Conservation (phyloP, 2,329 filamentous ascomycete genomes). For the Keithomyces neogunnii region DNA sequence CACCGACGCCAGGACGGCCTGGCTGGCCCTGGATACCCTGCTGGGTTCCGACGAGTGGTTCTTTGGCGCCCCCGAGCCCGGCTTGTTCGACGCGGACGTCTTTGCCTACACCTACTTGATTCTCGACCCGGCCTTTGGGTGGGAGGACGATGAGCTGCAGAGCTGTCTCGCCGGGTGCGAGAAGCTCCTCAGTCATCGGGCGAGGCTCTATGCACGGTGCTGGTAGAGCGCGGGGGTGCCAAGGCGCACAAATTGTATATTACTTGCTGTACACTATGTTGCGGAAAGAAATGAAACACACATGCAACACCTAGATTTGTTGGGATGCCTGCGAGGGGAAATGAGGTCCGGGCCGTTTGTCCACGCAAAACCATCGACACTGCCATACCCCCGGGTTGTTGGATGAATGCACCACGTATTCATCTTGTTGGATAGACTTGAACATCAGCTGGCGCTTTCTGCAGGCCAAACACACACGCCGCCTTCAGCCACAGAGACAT, state of each 20-base stretch:
- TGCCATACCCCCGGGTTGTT: too few species aligned
- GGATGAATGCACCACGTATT: too few species aligned
- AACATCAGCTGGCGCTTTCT: too few species aligned
- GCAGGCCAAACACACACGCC: too few species aligned
- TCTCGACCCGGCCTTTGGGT: constrained; percentile 53
- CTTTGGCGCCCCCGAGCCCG: constrained; percentile 44
- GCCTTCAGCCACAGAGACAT: not conserved
- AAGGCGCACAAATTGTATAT: not conserved
- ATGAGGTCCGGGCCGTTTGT: too few species aligned
- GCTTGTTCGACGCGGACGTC: constrained; percentile 77
- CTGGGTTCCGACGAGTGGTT: constrained; percentile 38
- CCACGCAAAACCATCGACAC: too few species aligned
- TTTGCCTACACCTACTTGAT: constrained; percentile 86
- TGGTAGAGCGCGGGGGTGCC: constrained; percentile 13
- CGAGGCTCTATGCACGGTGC: constrained; percentile 24
- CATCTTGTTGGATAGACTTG: too few species aligned
- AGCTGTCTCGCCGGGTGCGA: constrained; percentile 46
- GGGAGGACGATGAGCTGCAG: constrained; percentile 54
- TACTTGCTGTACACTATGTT: not conserved
- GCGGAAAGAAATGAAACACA: too few species aligned
- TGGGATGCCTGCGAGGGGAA: too few species aligned
- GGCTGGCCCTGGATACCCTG: constrained; percentile 36
- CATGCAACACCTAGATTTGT: too few species aligned
- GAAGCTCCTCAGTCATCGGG: constrained; percentile 48
- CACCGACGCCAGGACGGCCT: constrained; percentile 33